Evolutionary conservation across 163 green algal species (phyloP).

Genomic region (Volvox carteri): DNA sequence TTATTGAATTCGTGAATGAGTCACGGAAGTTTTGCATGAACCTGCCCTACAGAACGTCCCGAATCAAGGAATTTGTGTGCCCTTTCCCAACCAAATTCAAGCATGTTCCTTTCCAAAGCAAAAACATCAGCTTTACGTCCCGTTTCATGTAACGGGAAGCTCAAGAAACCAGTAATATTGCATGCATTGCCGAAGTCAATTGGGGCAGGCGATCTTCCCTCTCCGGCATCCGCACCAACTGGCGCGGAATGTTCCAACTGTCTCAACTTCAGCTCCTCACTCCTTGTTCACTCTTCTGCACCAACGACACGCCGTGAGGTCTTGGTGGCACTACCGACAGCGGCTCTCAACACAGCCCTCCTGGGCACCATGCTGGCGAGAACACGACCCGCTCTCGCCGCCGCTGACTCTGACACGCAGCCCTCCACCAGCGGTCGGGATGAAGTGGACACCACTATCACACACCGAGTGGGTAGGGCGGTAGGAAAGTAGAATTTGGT

Average conservation of each 20-base stretch:
- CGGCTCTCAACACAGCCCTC: neutral
- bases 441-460: slow-evolving; percentile 46
- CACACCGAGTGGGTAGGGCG: slow-evolving; percentile 14
- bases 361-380: slow-evolving; percentile 2
- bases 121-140: too few relatives aligned
- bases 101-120: too few relatives aligned
- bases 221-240: neutral
- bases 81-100: too few relatives aligned
- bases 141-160: neutral
- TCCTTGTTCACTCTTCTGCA: neutral
- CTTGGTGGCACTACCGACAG: neutral
- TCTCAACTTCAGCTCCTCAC: neutral
- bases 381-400: neutral
- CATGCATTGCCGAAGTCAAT: neutral
- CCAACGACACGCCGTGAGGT: neutral
- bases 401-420: neutral
- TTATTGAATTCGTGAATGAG: too few relatives aligned
- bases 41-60: too few relatives aligned
- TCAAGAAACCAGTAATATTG: neutral
- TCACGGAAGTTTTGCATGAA: too few relatives aligned
- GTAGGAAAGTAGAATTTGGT: too few relatives aligned
- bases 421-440: slow-evolving; percentile 45
- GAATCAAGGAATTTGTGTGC: too few relatives aligned
- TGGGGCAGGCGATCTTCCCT: neutral
- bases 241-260: neutral